These are phyloP conservation scores for Geranium brycei DNA, from an alignment of 345 rosid genomes.

Conservation along the genomic window DNA sequence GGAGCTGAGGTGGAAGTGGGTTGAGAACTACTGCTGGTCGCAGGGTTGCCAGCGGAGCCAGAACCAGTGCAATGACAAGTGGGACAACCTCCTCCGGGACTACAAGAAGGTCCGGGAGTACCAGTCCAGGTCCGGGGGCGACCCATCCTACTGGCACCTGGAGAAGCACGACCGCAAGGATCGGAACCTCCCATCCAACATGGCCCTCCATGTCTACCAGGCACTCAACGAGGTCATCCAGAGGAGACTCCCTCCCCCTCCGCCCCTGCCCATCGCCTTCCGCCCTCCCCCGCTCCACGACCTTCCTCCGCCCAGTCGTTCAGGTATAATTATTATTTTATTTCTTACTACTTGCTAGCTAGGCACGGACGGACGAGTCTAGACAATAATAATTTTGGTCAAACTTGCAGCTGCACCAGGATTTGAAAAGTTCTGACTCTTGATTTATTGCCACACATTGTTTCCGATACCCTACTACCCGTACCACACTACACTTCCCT, in stretches of 20 bases:
- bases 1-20: constrained; percentile 88
- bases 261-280: not conserved
- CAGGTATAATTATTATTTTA: not conserved
- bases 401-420: not conserved
- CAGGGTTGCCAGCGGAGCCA: constrained; percentile 70
- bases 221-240: constrained; percentile 60
- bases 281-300: not conserved
- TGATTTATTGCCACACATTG: not conserved
- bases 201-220: constrained; percentile 55
- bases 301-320: not conserved
- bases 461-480: not conserved
- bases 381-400: not conserved
- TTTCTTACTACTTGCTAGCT: too few relatives aligned
- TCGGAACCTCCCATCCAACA: constrained; percentile 61
- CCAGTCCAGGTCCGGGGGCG: constrained; percentile 22
- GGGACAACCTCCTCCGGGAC: constrained; percentile 95
- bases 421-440: not conserved
- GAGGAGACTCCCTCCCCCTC: constrained; percentile 19
- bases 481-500: not conserved
- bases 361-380: too few relatives aligned
- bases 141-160: constrained; percentile 58
- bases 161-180: constrained; percentile 77
- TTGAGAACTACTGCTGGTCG: constrained; percentile 80
- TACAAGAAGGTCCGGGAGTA: constrained; percentile 81
- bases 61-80: constrained; percentile 93